phyloP scores from a whole-genome alignment of 2,329 filamentous ascomycete genomes.

The Dothiorella sarmentorum region DNA sequence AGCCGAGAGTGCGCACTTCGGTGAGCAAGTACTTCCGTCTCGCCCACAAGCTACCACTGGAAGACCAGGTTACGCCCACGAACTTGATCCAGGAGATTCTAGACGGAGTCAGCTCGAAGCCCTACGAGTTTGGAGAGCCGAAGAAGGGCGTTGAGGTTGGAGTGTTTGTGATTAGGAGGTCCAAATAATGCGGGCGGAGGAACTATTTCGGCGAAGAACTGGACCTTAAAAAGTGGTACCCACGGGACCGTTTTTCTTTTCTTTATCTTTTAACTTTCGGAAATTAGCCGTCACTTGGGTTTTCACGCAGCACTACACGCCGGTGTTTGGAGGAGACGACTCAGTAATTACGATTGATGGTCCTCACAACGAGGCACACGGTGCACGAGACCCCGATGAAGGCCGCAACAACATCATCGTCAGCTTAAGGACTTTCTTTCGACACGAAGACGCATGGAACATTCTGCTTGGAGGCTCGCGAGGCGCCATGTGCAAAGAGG shows the following conservation, averaged over 20 bases:
- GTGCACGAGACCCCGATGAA: conserved; percentile 1
- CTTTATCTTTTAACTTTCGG: no score
- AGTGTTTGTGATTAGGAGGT: conserved; percentile 43
- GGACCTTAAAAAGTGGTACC: not conserved
- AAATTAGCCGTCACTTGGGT: not conserved
- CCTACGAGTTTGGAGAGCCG: conserved; percentile 46
- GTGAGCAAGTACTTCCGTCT: conserved; percentile 45
- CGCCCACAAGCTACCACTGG: conserved; percentile 40
- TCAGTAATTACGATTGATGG: conserved; percentile 7
- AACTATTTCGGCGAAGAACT: not conserved
- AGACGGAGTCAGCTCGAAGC: conserved; percentile 54
- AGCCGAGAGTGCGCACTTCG: conserved; percentile 54
- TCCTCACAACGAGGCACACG: not conserved
- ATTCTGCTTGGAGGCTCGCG: not conserved
- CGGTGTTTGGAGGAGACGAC: not conserved
- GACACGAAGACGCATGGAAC: not conserved
- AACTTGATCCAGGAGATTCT: conserved; percentile 58
- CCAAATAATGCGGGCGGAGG: not conserved
- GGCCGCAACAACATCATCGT: not conserved
- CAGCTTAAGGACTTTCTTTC: no score
- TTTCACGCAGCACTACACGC: not conserved
- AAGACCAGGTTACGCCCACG: conserved; percentile 49
- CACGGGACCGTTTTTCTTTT: not conserved
- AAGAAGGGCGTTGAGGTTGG: conserved; percentile 46
- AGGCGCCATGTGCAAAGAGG: not conserved